Evolutionary conservation across 345 rosid genomes (phyloP), one percentile per base, ranked within the genome.

Genomic region (Gossypium australe): DNA sequence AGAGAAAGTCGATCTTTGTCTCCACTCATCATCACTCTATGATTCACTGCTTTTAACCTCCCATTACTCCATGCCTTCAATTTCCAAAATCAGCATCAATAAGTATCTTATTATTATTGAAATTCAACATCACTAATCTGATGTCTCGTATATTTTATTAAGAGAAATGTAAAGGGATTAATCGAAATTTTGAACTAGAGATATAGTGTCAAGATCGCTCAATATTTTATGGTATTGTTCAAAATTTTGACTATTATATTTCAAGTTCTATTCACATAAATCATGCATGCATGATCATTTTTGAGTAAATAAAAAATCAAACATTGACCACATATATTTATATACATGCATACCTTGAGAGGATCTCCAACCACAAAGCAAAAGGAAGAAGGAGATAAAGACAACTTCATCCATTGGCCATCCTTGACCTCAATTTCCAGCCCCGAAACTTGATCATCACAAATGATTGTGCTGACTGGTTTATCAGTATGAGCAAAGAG

Each of bases 31-130:
- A 44, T 52, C 45, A 75, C 78, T 1, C 67, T 45, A 11, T 75
- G 82, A 9, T 55, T 65, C 11, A 20, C 82, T 1, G 76, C 78
- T 45, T 75, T 75, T 67, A 75, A 9, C 56, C 75, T 74, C 1
- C 75, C 78, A 20, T 75, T 75, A 17, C 71, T 75, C 78, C 78
- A 75, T 0, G 77, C 63, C 63, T 58, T 11, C 63, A 22, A 56
- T 8, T 22, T 10, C 9, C 9, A 13, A 16, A 0, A 17, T 16
- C 57, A 16, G 0, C 0, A 53, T 7, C 0, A 53, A 6, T 53
- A 53, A 57, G 0, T 17, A 7, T n/a, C n/a, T n/a, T n/a, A n/a
- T n/a, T n/a, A n/a, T n/a, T n/a, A n/a, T 10, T 3, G 2, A 14
- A 2, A 56, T 2, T 56, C 11, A 9, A 56, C 12, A 2, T 18